phyloP scores from a whole-genome alignment of 495 filamentous ascomycete species.

The Penicillium herquei region DNA sequence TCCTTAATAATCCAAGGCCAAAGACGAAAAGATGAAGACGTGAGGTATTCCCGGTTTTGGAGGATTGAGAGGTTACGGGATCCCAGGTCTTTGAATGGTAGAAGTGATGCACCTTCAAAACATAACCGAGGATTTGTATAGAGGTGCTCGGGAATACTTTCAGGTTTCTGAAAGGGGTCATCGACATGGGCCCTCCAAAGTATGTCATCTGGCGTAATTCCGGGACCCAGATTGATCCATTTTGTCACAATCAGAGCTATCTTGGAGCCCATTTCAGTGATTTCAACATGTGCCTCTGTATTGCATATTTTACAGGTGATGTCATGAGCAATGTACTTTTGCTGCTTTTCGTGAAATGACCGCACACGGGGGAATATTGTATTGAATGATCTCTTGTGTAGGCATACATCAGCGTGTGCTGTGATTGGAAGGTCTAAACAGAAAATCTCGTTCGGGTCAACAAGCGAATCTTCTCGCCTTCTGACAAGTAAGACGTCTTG shows the following conservation, averaged over 20 bases:
- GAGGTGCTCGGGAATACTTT: neutral
- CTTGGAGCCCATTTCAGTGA: neutral
- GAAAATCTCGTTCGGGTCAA: neutral
- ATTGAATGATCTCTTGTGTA: too few species aligned
- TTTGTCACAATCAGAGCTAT: neutral
- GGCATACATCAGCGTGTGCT: too few species aligned
- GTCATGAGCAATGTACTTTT: neutral
- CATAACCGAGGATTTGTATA: neutral
- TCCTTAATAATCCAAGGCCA: too few species aligned
- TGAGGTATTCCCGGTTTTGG: conserved; percentile 3
- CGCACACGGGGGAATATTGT: neutral
- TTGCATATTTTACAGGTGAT: neutral
- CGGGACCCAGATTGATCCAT: neutral
- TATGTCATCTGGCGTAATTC: neutral
- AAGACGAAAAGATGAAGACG: neutral
- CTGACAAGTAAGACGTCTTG: neutral
- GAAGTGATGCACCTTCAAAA: conserved; percentile 2
- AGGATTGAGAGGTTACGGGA: conserved; percentile 11
- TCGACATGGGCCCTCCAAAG: neutral
- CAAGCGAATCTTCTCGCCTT: neutral
- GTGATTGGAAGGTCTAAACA: too few species aligned
- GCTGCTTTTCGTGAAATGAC: neutral
- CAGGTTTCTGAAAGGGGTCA: neutral
- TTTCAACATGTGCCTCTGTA: neutral
- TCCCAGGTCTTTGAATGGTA: conserved; percentile 4